Base-by-base conservation (phyloP, 176 grass and related monocot species). In the Chloris gayana region DNA sequence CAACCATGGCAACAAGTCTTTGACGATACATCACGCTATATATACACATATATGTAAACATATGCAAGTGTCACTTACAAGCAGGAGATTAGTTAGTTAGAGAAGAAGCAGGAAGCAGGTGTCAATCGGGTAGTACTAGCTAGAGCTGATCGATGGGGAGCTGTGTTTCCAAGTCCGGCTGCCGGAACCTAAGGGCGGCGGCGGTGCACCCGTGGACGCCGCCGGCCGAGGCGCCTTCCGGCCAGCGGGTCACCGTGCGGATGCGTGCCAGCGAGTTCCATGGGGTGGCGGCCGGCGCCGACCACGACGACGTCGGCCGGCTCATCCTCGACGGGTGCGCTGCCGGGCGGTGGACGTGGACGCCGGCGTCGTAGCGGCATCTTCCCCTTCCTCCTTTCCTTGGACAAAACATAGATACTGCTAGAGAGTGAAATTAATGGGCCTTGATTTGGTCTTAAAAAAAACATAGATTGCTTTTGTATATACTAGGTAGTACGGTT, bases 321-420 rank as follows among this genome's bases (percentile, higher is more conserved):
- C 72, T 79, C 66, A 94, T 94, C 77, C 51, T 94, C 54, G 87
- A 91, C 32, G 92, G 89, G 14, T 94, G 89, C 81, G 74, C 77
- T 2, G 74, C 75, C 81, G 89, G 89, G 38, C 72, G 73, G n/a
- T 94, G 92, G 92, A 42, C 80, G 31, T 86, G 84, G 81, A 76
- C 68, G 39, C 78, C 78, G 49, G 83, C 87, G 75, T 29, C 85
- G 56, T 9, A 51, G 25, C 1, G 9, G 49, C 17, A 53, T 2
- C 46, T 15, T 49, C 15, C 8, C 7, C 9, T 47, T 44, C 9
- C 35, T 37, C 7, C 35, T 5, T 5, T 37, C 35, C 35, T n/a
- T n/a, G n/a, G n/a, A 37, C 35, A 37, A 37, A 35, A 37, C 35
- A 37, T 37, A 3, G 35, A 37, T 37, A 37, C 5, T 5, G 35